Evolutionary conservation across 129 eudicot species (phyloP), one percentile per base, ranked within the genome.

Genomic region (Escallonia herrerae): DNA sequence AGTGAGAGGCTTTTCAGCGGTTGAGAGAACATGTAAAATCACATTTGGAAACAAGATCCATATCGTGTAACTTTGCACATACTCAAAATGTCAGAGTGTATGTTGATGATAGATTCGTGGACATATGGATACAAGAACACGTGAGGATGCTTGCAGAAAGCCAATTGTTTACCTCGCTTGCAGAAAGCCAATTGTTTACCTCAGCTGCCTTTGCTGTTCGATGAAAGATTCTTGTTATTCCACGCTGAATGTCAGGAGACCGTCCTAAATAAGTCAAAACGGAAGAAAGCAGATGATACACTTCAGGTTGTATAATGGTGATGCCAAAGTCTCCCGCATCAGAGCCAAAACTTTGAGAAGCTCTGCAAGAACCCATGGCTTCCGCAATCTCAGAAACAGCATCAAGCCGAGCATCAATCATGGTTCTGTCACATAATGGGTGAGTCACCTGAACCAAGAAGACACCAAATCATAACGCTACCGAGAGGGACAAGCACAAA

Each of bases 171-270:
- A 93, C 98, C 96, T 93, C 96, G 11, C 38, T 37, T 55, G 51
- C 22, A 7, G 6, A 15, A 13, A 44, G 40, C 39, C 4, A n/a
- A n/a, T 63, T 62, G 12, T n/a, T 71, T 78, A 93, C 98, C 96
- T 93, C 96, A 38, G 87, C 79, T 60, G 96, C 80, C 15, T 91
- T 88, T 14, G 99, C 90, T 70, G 96, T 88, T 65, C 85, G 85
- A 76, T 93, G 99, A 44, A 86, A 93, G 64, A 93, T 93, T 81
- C 99, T 86, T 52, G 96, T 86, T 41, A 93, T 86, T 64, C 99
- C 99, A 78, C 99, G 99, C 58, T 93, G 99, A 54, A 93, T 63
- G 80, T 93, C 99, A 71, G 95, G 82, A 38, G 85, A 77, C 73
- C 75, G 74, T 47, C 81, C 86, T 78, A 93, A 77, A 54, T 67